Evolutionary conservation across 2,329 filamentous ascomycete species (phyloP), one percentile per base, ranked within the genome.

Genomic region (Xylaria hypoxylon): DNA sequence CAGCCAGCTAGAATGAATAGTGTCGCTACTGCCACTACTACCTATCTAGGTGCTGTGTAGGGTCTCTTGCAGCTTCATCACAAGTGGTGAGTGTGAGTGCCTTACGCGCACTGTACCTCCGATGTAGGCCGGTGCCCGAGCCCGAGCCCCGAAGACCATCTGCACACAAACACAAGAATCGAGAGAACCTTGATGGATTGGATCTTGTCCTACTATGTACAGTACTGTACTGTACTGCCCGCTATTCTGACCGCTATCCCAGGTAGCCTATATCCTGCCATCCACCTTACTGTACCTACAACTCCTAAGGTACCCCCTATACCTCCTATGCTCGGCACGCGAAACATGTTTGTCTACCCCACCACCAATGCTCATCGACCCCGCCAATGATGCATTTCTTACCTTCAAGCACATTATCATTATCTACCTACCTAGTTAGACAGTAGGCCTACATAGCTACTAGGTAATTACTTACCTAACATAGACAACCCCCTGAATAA

Each of bases 341-440:
- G 7, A 42, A 42, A 42, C 15, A 15, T 55, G 52, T 42, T 55
- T 42, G 35, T 55, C 8, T n/a, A 42, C 52, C 52, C 52, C 52
- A 55, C 52, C 52, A 55, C 35, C 52, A 52, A 44, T 55, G 35
- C 52, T 42, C 52, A 55, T 55, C 52, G 35, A 55, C 52, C 52
- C 52, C 52, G 52, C 52, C 52, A 55, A 55, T 55, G 52, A 55
- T 55, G 52, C 52, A 42, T 55, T 55, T 44, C 52, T 42, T 15
- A 28, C 51, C 51, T 40, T 53, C 33, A 26, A 53, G 51, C 51
- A 42, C 51, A 53, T 35, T 40, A 53, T 53, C 19, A n/a, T 11
- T 11, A 15, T 15, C n/a, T 7, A 35, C 50, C 50, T 40, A 53
- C 51, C 33, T 26, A 17, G 51, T 10, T 42, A 55, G 35, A 10